A percentile compares a stretch with the other conserved stretches of the same genome.
phyloP scores from a whole-genome alignment of 1,284 basidiomycete genomes.

The Leccinum griseonigrum region DNA sequence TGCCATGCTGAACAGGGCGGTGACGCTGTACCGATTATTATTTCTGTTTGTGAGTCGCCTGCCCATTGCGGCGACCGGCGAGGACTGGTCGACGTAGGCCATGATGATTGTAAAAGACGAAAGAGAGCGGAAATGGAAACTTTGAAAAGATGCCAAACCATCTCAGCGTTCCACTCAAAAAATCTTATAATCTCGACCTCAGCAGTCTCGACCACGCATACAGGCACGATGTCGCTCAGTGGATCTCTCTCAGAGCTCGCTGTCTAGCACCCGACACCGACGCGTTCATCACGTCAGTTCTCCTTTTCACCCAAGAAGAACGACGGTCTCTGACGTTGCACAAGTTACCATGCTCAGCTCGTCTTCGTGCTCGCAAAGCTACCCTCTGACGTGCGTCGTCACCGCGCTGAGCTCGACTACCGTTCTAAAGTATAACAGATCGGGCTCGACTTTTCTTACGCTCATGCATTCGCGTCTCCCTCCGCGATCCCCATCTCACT shows the following conservation, averaged over 20 bases:
- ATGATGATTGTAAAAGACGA: constrained; percentile 35
- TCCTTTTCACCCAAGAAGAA: background rate
- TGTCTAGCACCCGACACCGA: constrained; percentile 52
- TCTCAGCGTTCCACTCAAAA: constrained; percentile 76
- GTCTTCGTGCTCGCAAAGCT: constrained; percentile 74
- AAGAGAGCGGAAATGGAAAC: background rate
- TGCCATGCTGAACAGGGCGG: constrained; percentile 95
- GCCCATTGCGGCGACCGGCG: constrained; percentile 62
- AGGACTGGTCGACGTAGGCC: constrained; percentile 67
- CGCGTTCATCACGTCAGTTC: constrained; percentile 40
- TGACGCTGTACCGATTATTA: constrained; percentile 96
- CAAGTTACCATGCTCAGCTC: constrained; percentile 89
- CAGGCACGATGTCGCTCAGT: constrained; percentile 71
- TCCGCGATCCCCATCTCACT: constrained; percentile 60
- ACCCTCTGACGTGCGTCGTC: constrained; percentile 52
- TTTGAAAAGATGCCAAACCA: constrained; percentile 68
- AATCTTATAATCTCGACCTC: constrained; percentile 41
- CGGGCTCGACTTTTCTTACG: constrained; percentile 72
- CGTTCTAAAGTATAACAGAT: constrained; percentile 49
- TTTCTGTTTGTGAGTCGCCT: constrained; percentile 85
- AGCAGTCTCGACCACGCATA: constrained; percentile 47
- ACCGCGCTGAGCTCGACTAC: background rate
- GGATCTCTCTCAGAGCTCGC: constrained; percentile 68
- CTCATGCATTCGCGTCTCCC: constrained; percentile 57
- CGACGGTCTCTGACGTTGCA: constrained; percentile 10